Base-by-base conservation (phyloP, 345 rosid species). In the Diplotaxis tenuifolia region DNA sequence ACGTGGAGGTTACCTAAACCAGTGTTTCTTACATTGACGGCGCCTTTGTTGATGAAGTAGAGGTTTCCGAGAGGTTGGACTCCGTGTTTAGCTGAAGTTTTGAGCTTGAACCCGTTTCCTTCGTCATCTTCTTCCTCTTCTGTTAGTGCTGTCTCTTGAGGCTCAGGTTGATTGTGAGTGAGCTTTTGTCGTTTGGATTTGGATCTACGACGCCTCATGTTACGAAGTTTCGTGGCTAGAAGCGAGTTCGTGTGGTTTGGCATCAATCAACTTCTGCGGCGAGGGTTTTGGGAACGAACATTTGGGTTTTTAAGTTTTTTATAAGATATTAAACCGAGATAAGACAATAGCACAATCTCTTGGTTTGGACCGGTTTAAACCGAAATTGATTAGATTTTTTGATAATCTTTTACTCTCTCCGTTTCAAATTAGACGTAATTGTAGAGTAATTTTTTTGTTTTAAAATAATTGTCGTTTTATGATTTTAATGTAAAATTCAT, bases 61-160 rank as follows among this genome's bases (percentile, higher is more conserved):
- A 92, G 83, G 75, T 95, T 95, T 0, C 99, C 97, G 12, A 95
- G 83, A 7, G 99, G 99, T 72, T 90, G 96, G 47, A 92, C 96
- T 18, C 96, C 88, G 71, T 90, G 84, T 16, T 78, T 81, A 62
- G 84, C 81, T 65, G 88, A 80, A 75, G 66, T 54, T 70, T 87
- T 88, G 49, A 95, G 87, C 76, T 78, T 78, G 75, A 87, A 92
- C 9, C 93, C 93, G 67, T 38, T 76, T 49, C 76, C 84, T 6
- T 66, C 86, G 12, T 72, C 85, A 42, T 76, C 85, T 7, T 81
- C 80, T 15, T 2, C 60, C 3, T 70, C 70, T 18, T 70, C 67
- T 2, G 12, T 29, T 3, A 28, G 56, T 20, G 16, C 64, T 2
- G 32, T 62, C 74, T 63, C 75, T 19, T 52, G 53, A 10, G 73